phyloP scores from a whole-genome alignment of 495 filamentous ascomycete genomes.

The Astrocystis sublimbata region DNA sequence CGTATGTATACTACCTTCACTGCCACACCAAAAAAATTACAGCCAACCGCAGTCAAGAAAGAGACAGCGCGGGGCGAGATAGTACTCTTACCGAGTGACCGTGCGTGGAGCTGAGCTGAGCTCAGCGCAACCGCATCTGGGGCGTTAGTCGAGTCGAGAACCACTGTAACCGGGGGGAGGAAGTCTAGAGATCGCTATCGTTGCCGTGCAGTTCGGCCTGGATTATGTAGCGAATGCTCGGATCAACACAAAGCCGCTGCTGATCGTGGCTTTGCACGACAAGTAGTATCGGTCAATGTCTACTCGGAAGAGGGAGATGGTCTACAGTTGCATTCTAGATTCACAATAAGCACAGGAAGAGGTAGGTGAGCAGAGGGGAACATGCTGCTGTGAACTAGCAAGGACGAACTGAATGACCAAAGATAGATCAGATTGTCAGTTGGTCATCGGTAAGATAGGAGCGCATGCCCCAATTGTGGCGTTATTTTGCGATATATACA shows the following conservation, averaged over 20 bases:
- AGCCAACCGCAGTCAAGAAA: not conserved
- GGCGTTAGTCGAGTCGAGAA: not conserved
- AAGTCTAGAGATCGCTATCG: no score
- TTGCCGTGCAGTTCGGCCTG: not conserved
- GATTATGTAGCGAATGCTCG: not conserved
- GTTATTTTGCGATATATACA: no score
- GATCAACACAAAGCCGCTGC: not conserved
- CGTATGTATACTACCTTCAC: no score
- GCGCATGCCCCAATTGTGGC: no score
- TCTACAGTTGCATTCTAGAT: not conserved
- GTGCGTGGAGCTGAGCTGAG: conserved; percentile 1
- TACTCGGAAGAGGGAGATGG: not conserved
- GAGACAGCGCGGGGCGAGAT: not conserved
- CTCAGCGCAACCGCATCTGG: not conserved
- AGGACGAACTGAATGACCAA: no score
- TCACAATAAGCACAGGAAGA: not conserved
- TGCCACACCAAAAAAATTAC: not conserved
- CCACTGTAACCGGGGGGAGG: not conserved
- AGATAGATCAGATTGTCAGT: no score
- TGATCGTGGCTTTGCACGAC: not conserved
- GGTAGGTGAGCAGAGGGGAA: no score
- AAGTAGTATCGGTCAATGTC: not conserved
- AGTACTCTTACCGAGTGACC: not conserved
- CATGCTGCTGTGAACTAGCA: no score
- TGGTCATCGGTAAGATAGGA: no score